phyloP scores from a whole-genome alignment of 768 basidiomycete genomes.

The Leucogyrophana mollusca region DNA sequence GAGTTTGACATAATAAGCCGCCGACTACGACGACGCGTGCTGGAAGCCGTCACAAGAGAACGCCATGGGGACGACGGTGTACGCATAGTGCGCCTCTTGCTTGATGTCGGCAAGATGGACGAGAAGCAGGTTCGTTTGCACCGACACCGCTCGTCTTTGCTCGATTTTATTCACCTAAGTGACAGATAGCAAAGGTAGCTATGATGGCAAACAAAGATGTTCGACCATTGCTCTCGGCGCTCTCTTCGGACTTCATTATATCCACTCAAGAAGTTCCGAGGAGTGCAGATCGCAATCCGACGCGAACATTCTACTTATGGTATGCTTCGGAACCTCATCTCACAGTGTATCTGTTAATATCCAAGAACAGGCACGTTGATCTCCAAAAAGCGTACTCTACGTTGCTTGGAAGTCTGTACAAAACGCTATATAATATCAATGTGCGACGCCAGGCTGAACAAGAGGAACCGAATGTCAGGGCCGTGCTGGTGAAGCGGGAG shows the following conservation, averaged over 20 bases:
- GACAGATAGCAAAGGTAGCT: conserved; percentile 85
- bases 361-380: conserved; percentile 77
- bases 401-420: conserved; percentile 78
- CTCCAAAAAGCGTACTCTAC: conserved; percentile 77
- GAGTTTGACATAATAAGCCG: conserved; percentile 74
- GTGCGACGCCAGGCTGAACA: conserved; percentile 72
- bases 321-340: conserved; percentile 27
- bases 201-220: conserved; percentile 92
- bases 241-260: conserved; percentile 80
- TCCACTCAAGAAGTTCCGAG: conserved; percentile 93
- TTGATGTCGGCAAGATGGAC: conserved; percentile 87
- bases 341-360: not conserved
- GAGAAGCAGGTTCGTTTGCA: conserved; percentile 76
- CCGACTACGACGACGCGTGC: conserved; percentile 63
- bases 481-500: conserved; percentile 78
- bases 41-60: conserved; percentile 80
- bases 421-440: conserved; percentile 85
- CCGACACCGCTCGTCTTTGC: not conserved
- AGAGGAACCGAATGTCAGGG: conserved; percentile 61
- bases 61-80: conserved; percentile 83
- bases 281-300: conserved; percentile 85
- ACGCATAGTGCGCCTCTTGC: conserved; percentile 73
- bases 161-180: conserved; percentile 1
- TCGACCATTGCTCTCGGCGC: conserved; percentile 72
- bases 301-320: conserved; percentile 92